A percentile compares a stretch with the other conserved stretches of the same genome.
Evolutionary conservation across 1,284 basidiomycete species (phyloP).

Genomic region (Mycena sp.): DNA sequence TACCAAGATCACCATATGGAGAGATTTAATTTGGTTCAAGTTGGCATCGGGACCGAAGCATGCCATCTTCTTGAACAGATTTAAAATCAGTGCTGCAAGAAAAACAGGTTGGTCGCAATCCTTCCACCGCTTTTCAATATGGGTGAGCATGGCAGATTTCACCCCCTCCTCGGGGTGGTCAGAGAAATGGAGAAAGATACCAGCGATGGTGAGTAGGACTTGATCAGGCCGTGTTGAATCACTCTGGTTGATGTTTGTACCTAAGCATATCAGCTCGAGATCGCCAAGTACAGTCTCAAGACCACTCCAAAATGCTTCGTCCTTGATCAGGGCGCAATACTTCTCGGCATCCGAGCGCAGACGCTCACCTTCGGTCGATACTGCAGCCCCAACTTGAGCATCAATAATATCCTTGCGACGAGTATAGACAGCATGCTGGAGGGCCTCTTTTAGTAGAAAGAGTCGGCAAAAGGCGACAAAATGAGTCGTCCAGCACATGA

Average conservation of each 20-base stretch:
- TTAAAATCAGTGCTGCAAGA: no score
- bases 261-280: no score
- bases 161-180: constrained; percentile 31
- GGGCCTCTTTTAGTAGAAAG: constrained; percentile 10
- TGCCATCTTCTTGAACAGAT: no score
- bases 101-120: constrained; percentile 36
- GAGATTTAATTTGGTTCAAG: constrained; percentile 31
- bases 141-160: constrained; percentile 32
- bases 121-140: constrained; percentile 36
- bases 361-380: neutral
- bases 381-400: no score
- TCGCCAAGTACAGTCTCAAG: no score
- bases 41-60: constrained; percentile 37
- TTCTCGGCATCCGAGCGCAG: constrained; percentile 26
- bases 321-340: no score
- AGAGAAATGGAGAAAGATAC: constrained; percentile 39
- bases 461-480: no score
- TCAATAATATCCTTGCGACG: constrained; percentile 15
- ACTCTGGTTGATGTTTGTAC: no score
- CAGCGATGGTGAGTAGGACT: constrained; percentile 38
- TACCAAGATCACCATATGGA: constrained; percentile 32
- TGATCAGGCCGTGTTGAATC: constrained; percentile 36
- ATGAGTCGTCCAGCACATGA: no score
- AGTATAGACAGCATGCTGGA: constrained; percentile 13
- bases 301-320: no score